Percentiles rank a stretch among this genome's conserved stretches.
Conservation (phyloP, 305 asterid genomes). For the Fraxinus sp. region DNA sequence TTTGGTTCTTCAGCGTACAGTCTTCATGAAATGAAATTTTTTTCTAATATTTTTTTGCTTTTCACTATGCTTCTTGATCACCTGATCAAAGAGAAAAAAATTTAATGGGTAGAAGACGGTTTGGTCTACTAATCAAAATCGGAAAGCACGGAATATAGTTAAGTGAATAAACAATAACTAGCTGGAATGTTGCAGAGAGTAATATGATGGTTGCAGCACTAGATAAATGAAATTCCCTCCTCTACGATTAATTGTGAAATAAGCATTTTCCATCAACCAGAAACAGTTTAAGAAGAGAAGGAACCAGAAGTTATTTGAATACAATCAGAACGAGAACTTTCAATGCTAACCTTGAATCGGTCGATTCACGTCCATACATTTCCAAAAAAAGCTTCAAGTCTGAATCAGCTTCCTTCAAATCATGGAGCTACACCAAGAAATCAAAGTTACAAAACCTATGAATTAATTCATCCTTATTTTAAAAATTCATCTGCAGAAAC, state of each 20-base stretch:
- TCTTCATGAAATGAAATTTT: neutral
- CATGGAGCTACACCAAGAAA: conserved; percentile 61
- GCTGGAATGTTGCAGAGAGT: neutral
- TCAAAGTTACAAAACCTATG: conserved; percentile 15
- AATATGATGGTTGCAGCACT: neutral
- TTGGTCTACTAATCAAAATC: neutral
- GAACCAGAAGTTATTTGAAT: conserved; percentile 6
- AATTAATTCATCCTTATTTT: conserved; percentile 16
- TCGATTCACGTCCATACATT: conserved; percentile 63
- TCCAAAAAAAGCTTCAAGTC: conserved; percentile 74
- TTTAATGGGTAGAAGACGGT: neutral
- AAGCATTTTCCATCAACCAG: neutral
- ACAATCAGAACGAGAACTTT: neutral
- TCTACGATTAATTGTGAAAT: neutral
- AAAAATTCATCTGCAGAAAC: conserved; percentile 1
- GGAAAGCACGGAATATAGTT: neutral
- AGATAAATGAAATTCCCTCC: neutral
- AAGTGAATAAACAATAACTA: neutral
- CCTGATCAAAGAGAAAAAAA: no score
- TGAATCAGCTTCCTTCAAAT: conserved; percentile 56
- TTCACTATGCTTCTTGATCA: neutral
- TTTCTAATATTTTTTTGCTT: neutral
- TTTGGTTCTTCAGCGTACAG: neutral
- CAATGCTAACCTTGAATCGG: conserved; percentile 66
- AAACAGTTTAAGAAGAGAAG: neutral